These are phyloP conservation scores for Thinopyrum elongatum DNA, from an alignment of 176 grass and related monocot species.

Conservation along the genomic window DNA sequence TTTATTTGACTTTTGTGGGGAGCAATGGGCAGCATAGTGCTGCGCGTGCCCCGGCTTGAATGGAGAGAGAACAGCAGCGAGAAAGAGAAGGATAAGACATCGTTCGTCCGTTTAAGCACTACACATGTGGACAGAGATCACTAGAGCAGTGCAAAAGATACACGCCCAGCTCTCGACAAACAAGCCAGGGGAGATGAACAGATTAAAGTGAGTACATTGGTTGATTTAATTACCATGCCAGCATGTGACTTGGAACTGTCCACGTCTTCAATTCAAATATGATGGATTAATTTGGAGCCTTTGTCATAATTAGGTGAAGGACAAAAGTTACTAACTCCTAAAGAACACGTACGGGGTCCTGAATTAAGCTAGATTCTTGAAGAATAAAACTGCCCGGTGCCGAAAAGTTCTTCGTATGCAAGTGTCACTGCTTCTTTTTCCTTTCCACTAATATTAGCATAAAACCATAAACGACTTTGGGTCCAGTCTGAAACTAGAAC, in stretches of 20 bases:
- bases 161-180: not conserved
- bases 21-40: slow-evolving; percentile 21
- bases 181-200: not conserved
- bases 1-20: slow-evolving; percentile 38
- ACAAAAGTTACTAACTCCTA: not conserved
- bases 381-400: not conserved
- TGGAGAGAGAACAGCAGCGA: not conserved
- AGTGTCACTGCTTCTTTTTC: not conserved
- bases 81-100: not conserved
- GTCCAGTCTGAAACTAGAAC: not conserved
- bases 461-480: not conserved
- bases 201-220: not conserved
- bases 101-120: not conserved
- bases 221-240: slow-evolving; percentile 7
- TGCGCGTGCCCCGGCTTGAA: slow-evolving; percentile 28
- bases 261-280: not conserved
- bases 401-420: not conserved
- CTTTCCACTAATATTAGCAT: not conserved
- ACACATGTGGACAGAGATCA: slow-evolving; percentile 19
- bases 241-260: not conserved
- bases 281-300: not conserved
- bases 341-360: not conserved
- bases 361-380: not conserved
- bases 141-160: not conserved
- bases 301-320: not conserved